Conservation (phyloP, 495 filamentous ascomycete genomes). For the Penicillium roqueforti region DNA sequence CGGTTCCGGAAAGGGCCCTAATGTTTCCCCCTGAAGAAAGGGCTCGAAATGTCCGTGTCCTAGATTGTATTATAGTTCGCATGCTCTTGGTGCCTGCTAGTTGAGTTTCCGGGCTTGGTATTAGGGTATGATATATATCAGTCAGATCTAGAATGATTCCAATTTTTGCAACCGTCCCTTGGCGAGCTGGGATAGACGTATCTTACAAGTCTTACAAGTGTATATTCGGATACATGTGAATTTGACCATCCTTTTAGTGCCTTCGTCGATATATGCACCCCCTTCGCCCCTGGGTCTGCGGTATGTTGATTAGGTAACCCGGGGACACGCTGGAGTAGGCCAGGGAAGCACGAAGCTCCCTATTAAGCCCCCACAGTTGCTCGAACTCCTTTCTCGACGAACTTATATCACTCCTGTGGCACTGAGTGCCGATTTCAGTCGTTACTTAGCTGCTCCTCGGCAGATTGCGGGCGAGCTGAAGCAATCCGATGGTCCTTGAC, state of each 20-base stretch:
- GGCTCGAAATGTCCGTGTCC: too few relatives aligned
- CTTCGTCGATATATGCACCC: neutral
- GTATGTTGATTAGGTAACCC: conserved; percentile 6
- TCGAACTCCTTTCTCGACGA: conserved; percentile 3
- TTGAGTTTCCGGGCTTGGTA: neutral
- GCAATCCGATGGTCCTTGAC: neutral
- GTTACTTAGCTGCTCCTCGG: conserved; percentile 30
- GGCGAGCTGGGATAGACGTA: neutral
- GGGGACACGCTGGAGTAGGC: neutral
- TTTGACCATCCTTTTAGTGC: neutral
- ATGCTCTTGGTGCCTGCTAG: neutral
- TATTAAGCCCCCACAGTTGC: conserved; percentile 1
- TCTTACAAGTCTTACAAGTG: neutral
- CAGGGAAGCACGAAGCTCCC: neutral
- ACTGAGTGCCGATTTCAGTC: conserved; percentile 59
- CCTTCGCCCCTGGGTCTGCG: neutral
- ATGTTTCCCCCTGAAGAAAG: too few relatives aligned
- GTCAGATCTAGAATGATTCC: neutral
- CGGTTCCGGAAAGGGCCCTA: too few relatives aligned
- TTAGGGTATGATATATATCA: neutral
- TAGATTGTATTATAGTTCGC: too few relatives aligned
- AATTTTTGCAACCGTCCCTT: neutral
- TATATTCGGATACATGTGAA: neutral
- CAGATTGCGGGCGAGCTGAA: neutral
- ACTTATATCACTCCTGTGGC: conserved; percentile 30